These are phyloP conservation scores for Russula sp. DNA, from an alignment of 768 basidiomycete genomes.

Conservation along the genomic window DNA sequence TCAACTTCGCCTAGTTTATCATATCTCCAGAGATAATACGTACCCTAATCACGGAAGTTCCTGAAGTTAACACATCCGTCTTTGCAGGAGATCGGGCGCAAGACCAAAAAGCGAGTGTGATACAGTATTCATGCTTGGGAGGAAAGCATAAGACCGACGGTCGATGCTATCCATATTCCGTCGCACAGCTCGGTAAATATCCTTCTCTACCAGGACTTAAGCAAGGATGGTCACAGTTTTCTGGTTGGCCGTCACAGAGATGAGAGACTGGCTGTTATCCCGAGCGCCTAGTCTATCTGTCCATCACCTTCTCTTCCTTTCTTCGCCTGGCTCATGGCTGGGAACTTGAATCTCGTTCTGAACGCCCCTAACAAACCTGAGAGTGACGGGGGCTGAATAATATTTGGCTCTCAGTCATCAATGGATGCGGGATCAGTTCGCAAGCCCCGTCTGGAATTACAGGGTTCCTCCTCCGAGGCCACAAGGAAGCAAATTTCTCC, in stretches of 20 bases:
- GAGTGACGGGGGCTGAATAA: not conserved
- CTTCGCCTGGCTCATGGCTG: too few species aligned
- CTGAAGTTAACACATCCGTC: not conserved
- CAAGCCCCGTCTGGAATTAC: not conserved
- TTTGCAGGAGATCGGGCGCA: not conserved
- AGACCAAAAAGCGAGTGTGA: not conserved
- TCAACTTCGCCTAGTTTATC: not conserved
- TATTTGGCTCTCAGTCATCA: not conserved
- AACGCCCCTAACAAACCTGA: not conserved
- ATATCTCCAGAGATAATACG: not conserved
- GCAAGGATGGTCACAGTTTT: not conserved
- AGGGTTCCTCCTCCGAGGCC: not conserved
- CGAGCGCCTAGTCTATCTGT: too few species aligned
- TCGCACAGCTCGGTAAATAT: not conserved
- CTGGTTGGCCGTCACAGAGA: too few species aligned
- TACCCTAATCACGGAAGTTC: not conserved
- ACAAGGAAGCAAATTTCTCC: not conserved
- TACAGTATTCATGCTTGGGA: not conserved
- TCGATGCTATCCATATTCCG: not conserved
- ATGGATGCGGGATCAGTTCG: not conserved
- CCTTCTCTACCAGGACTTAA: not conserved
- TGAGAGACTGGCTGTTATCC: not conserved
- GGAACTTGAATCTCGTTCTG: too few species aligned
- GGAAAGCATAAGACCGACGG: not conserved
- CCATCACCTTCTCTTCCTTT: not conserved